Conservation (phyloP, 2,329 filamentous ascomycete genomes). For the Aspergillus spinulosporus region DNA sequence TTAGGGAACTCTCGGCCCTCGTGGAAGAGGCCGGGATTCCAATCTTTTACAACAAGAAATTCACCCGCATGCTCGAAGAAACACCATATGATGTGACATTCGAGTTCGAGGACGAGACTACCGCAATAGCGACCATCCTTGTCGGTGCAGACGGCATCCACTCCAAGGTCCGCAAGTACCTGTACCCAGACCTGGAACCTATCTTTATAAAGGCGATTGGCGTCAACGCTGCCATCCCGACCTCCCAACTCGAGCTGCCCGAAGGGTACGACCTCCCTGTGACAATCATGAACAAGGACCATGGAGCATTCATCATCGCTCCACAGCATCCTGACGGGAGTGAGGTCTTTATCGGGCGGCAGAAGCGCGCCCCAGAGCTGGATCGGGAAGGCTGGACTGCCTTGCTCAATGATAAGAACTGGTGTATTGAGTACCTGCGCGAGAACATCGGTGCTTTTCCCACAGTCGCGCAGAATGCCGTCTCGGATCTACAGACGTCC, state of each 20-base stretch:
- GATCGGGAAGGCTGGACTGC: constrained; percentile 47
- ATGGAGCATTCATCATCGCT: constrained; percentile 54
- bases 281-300: constrained; percentile 44
- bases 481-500: constrained; percentile 37
- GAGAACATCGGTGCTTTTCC: constrained; percentile 37
- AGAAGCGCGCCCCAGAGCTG: constrained; percentile 41
- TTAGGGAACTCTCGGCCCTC: constrained; percentile 50
- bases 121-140: constrained; percentile 45
- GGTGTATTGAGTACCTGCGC: constrained; percentile 38
- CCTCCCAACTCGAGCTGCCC: constrained; percentile 38
- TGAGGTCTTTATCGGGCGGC: constrained; percentile 52
- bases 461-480: constrained; percentile 40
- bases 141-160: constrained; percentile 63
- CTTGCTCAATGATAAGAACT: constrained; percentile 44
- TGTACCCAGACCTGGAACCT: constrained; percentile 53
- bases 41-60: constrained; percentile 52
- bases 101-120: constrained; percentile 51
- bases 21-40: constrained; percentile 39
- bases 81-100: constrained; percentile 41
- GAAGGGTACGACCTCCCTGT: constrained; percentile 45
- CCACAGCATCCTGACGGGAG: constrained; percentile 49
- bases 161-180: constrained; percentile 54
- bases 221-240: constrained; percentile 42
- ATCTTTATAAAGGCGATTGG: constrained; percentile 53
- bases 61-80: constrained; percentile 33